Conservation (phyloP, 176 grass and related monocot species). For the Carex myosuroides region DNA sequence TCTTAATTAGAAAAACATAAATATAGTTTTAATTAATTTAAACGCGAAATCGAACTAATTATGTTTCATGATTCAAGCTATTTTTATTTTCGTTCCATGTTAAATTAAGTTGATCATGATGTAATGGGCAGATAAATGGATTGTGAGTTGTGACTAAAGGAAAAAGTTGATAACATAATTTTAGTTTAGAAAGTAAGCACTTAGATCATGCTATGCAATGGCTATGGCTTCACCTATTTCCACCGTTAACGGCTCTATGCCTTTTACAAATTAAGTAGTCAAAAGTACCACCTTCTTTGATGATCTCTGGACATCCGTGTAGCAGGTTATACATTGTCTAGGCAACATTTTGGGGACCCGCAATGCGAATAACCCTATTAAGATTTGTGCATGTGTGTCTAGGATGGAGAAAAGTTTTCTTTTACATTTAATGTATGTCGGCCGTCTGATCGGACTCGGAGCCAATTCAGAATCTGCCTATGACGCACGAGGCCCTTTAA, state of each 20-base stretch:
- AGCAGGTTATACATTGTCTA: background rate
- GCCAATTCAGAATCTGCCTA: no score
- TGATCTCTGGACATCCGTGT: background rate
- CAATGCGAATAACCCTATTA: background rate
- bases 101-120: background rate
- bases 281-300: background rate
- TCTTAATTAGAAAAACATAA: no score
- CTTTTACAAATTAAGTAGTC: background rate
- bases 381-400: no score
- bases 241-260: background rate
- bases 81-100: background rate
- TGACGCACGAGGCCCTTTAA: no score
- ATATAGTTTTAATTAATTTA: no score
- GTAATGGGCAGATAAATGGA: background rate
- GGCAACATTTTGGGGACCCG: background rate
- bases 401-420: no score
- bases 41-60: no score
- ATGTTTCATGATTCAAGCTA: no score
- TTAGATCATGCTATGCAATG: background rate
- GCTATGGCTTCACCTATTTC: background rate
- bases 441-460: no score
- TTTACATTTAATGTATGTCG: no score
- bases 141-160: background rate
- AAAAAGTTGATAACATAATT: background rate
- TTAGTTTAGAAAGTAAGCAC: background rate